Percentiles rank a stretch among this genome's conserved stretches.
Evolutionary conservation across 192 early-diverging fungal species (phyloP).

Genomic region (Umbelopsis isabellina): DNA sequence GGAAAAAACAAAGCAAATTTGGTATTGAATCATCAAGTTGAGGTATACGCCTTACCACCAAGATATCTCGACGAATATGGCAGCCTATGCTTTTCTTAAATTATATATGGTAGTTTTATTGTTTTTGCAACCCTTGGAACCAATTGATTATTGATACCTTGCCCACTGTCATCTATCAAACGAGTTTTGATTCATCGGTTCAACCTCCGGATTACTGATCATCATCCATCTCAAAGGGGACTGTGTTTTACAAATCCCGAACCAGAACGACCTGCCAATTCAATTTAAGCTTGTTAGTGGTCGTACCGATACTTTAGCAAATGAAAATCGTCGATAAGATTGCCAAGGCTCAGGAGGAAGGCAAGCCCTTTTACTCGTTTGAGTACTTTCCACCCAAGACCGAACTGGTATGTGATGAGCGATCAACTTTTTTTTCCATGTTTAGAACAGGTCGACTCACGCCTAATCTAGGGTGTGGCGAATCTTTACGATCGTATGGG

Average conservation of each 20-base stretch:
- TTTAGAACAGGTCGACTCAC: background rate
- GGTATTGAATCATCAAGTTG: conserved; percentile 7
- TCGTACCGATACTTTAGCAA: background rate
- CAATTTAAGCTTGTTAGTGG: background rate
- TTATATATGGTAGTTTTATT: background rate
- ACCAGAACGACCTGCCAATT: background rate
- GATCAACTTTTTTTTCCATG: background rate
- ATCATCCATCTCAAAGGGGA: conserved; percentile 3
- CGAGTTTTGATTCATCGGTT: background rate
- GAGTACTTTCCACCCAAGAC: conserved; percentile 99
- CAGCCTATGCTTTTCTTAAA: background rate
- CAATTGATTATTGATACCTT: background rate
- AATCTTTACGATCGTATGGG: conserved; percentile 85
- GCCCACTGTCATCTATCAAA: background rate
- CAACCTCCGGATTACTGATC: background rate
- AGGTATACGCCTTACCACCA: background rate
- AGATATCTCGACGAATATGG: background rate
- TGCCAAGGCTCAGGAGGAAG: conserved; percentile 62
- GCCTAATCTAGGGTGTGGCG: conserved; percentile 61
- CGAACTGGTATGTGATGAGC: conserved; percentile 48
- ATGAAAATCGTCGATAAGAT: conserved; percentile 81
- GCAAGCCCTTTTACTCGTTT: conserved; percentile 77
- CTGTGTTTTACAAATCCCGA: background rate
- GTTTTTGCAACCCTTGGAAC: too few species aligned
- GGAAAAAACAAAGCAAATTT: background rate